A percentile compares a stretch with the other conserved stretches of the same genome.
phyloP scores from a whole-genome alignment of 768 basidiomycete species.

The Scleroderma citrinum region DNA sequence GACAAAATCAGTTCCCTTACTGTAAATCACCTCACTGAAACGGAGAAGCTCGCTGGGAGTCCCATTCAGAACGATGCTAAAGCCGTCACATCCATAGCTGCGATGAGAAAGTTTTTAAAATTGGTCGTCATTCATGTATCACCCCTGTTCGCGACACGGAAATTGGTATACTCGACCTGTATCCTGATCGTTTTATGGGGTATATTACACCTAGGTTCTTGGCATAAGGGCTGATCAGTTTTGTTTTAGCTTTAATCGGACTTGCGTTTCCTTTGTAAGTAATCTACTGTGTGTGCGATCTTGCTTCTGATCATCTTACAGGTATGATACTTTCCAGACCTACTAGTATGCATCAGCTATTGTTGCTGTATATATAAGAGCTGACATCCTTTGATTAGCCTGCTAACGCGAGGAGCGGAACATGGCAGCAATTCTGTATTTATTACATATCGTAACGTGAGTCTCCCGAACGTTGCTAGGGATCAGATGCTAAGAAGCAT shows the following conservation, averaged over 20 bases:
- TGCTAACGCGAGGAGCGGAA: constrained; percentile 64
- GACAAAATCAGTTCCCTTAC: constrained; percentile 43
- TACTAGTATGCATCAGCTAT: neutral
- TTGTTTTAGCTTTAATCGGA: constrained; percentile 57
- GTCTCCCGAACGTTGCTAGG: neutral
- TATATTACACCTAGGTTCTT: constrained; percentile 11
- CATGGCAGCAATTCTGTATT: constrained; percentile 57
- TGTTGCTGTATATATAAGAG: neutral
- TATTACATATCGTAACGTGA: constrained; percentile 69
- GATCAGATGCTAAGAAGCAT: constrained; percentile 5
- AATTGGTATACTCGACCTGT: constrained; percentile 44
- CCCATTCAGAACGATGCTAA: constrained; percentile 4
- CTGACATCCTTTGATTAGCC: constrained; percentile 29
- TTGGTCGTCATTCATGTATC: constrained; percentile 39
- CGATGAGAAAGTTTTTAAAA: constrained; percentile 34
- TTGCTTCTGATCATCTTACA: constrained; percentile 9
- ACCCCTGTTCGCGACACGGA: constrained; percentile 44
- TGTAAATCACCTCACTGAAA: constrained; percentile 40
- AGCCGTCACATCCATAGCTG: constrained; percentile 32
- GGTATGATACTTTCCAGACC: constrained; percentile 52
- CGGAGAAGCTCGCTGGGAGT: constrained; percentile 10
- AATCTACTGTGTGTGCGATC: neutral
- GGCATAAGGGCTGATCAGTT: neutral
- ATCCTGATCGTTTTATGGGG: constrained; percentile 50
- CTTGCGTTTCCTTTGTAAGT: constrained; percentile 65